Evolutionary conservation across 2,329 filamentous ascomycete species (phyloP), one percentile per base, ranked within the genome.

Genomic region (Penicillium sp.): DNA sequence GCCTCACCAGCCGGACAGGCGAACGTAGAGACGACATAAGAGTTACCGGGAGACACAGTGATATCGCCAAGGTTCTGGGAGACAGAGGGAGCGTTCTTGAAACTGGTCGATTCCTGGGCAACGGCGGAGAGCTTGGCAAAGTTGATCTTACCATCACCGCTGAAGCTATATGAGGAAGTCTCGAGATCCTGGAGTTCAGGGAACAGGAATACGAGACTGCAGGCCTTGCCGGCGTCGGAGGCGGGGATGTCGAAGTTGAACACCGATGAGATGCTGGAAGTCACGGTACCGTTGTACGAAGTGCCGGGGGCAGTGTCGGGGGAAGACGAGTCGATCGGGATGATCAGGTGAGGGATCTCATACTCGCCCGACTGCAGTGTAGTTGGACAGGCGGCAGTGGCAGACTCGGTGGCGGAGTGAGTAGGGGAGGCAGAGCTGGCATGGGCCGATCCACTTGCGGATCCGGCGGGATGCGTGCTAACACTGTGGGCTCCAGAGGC

Each of bases 191-290:
- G 60, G 53, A 80, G 67, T 42, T 72, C 57, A 10, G 85, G 84
- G 69, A 87, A 80, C 37, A 86, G 72, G 77, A 88, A 88, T 49
- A 83, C 72, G 8, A 87, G 72, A 47, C 75, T 78, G 72, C 84
- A 88, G 61, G 79, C 79, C 69, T 81, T 80, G 57, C 79, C 80
- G 8, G 72, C 58, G 58, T 81, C 76, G 4, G 69, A 67, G 3
- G 67, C 54, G 1, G 79, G 80, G 36, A 88, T 79, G 61, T 86
- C 82, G 69, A 88, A 88, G 72, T 86, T 86, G 77, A 84, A 87
- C 61, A 87, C 78, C 11, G 79, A 78, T 9, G 78, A 79, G 41
- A 79, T 66, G 16, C 67, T 72, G 14, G 73, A 67, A 11, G 77
- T 79, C 31, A 85, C 72, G 10, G 76, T 75, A 45, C 81, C 83